Conservation (phyloP, 2,329 filamentous ascomycete genomes). For the Dendrostoma leiphaemia region DNA sequence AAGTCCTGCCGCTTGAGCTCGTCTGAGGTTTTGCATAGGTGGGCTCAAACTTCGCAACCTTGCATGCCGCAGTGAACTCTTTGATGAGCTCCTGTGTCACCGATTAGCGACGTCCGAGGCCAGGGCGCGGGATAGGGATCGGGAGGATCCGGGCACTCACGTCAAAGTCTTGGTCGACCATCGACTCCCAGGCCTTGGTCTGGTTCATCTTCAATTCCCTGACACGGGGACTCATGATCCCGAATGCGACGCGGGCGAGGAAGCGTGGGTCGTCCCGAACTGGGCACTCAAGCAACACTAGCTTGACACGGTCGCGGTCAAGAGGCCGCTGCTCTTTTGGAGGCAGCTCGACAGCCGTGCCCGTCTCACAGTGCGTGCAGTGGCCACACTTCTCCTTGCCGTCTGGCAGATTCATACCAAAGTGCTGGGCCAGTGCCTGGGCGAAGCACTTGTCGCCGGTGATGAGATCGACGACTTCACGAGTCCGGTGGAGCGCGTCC, state of each 20-base stretch:
- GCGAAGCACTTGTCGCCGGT: conserved; percentile 53
- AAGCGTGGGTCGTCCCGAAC: conserved; percentile 58
- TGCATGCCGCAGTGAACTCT: conserved; percentile 13
- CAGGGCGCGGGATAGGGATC: too few species aligned
- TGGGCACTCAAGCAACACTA: conserved; percentile 41
- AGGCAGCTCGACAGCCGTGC: conserved; percentile 36
- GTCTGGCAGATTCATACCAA: conserved; percentile 51
- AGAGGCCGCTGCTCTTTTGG: conserved; percentile 36
- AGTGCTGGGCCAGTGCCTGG: conserved; percentile 50
- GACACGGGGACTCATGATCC: conserved; percentile 57
- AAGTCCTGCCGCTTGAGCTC: too few species aligned
- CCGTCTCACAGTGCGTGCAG: conserved; percentile 49
- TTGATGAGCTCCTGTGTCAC: conserved; percentile 3
- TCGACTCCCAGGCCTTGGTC: conserved; percentile 45
- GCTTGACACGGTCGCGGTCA: conserved; percentile 37
- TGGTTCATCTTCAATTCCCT: conserved; percentile 45
- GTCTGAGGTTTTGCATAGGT: not conserved
- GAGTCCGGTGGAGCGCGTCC: conserved; percentile 50
- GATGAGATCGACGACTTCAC: conserved; percentile 51
- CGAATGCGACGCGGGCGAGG: conserved; percentile 59
- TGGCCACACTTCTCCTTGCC: conserved; percentile 48
- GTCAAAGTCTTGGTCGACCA: conserved; percentile 54
- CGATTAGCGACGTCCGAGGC: not conserved
- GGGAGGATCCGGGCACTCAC: conserved; percentile 35
- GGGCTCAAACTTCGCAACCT: not conserved